Evolutionary conservation across 2,329 filamentous ascomycete species (phyloP).

Genomic region (Byssochlamys sp.): DNA sequence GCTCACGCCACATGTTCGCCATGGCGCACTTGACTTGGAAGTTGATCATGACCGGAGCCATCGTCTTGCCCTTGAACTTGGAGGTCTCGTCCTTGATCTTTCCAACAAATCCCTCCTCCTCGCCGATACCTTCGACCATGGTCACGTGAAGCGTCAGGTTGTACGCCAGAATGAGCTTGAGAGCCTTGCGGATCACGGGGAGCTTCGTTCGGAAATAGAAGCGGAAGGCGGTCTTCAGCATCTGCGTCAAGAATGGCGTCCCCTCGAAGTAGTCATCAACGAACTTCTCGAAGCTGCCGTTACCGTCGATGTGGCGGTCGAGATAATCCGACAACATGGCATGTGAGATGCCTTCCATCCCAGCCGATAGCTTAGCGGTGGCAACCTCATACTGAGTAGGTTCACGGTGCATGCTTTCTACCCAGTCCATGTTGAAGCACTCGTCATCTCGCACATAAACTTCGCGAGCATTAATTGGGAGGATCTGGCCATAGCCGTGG

Average conservation of each 20-base stretch:
- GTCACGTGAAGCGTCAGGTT: conserved; percentile 91
- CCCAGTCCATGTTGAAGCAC: conserved; percentile 89
- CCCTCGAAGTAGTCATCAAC: conserved; percentile 95
- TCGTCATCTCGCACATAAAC: conserved; percentile 85
- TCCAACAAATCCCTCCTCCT: conserved; percentile 67
- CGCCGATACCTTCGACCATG: conserved; percentile 79
- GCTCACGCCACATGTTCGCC: conserved; percentile 94
- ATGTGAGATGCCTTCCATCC: conserved; percentile 74
- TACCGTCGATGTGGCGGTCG: conserved; percentile 85
- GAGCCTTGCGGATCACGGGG: conserved; percentile 82
- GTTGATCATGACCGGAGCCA: conserved; percentile 97
- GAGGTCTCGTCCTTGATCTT: conserved; percentile 78
- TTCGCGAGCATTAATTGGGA: conserved; percentile 87
- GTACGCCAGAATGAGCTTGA: conserved; percentile 91
- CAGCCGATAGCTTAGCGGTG: conserved; percentile 80
- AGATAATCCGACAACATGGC: conserved; percentile 81
- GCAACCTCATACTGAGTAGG: conserved; percentile 74
- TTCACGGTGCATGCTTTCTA: conserved; percentile 67
- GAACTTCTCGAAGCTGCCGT: conserved; percentile 82
- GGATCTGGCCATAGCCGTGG: conserved; percentile 85
- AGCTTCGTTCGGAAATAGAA: conserved; percentile 83
- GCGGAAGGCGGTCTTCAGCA: conserved; percentile 89
- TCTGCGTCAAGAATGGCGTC: conserved; percentile 87
- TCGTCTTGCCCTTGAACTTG: conserved; percentile 78
- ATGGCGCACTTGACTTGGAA: conserved; percentile 97